Conservation (phyloP, 768 basidiomycete genomes). For the Rhodotorula kratochvilovae region DNA sequence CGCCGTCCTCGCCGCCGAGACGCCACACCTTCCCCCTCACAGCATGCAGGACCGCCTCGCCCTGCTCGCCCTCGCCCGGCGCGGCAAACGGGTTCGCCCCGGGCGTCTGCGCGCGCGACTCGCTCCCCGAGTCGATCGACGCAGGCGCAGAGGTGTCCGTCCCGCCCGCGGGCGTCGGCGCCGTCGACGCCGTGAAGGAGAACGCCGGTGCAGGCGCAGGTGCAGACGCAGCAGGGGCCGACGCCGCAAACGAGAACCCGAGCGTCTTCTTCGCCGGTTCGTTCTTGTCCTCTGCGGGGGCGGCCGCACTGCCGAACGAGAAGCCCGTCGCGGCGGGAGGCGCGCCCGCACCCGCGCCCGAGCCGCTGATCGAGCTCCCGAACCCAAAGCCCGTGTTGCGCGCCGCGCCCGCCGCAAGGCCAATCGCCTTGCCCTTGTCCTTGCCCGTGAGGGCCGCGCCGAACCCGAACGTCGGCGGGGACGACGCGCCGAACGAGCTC, state of each 20-base stretch:
- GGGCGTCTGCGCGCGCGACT: slow-evolving; percentile 17
- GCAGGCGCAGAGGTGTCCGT: neutral
- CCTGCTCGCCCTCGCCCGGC: slow-evolving; percentile 38
- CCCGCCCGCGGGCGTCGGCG: neutral
- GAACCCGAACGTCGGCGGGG: slow-evolving; percentile 31
- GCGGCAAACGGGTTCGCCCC: slow-evolving; percentile 27
- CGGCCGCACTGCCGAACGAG: slow-evolving; percentile 3
- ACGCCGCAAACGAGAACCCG: slow-evolving; percentile 19
- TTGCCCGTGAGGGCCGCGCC: slow-evolving; percentile 31
- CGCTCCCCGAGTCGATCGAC: slow-evolving; percentile 3
- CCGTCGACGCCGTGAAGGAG: neutral
- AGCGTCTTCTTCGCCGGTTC: slow-evolving; percentile 9
- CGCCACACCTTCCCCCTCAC: slow-evolving; percentile 18
- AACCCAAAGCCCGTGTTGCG: slow-evolving; percentile 24
- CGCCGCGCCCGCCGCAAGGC: neutral
- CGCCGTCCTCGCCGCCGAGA: neutral
- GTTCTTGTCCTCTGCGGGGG: neutral
- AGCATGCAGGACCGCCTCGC: slow-evolving; percentile 15
- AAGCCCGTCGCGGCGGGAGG: slow-evolving; percentile 1
- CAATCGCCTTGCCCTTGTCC: slow-evolving; percentile 28
- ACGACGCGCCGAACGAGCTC: slow-evolving; percentile 28
- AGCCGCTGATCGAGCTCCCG: slow-evolving; percentile 13
- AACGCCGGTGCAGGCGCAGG: neutral
- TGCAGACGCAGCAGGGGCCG: neutral
- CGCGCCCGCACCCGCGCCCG: neutral